Conservation (phyloP, 768 basidiomycete species). For the Agrocybe chaxingu region DNA sequence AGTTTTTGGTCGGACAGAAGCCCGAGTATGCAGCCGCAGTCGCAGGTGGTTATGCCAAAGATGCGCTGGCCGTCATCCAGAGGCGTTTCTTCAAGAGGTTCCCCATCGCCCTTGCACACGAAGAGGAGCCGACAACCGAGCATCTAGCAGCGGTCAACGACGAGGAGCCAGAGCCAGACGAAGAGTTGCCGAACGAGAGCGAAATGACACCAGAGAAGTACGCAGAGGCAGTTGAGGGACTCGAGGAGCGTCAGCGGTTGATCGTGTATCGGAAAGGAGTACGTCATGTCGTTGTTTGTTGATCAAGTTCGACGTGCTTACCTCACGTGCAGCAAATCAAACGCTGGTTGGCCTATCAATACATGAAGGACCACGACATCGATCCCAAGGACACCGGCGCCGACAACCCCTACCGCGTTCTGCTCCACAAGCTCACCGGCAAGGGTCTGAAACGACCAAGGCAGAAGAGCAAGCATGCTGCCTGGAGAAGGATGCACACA, state of each 20-base stretch:
- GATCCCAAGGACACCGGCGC: constrained; percentile 2
- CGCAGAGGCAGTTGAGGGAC: too few relatives aligned
- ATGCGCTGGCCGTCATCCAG: constrained; percentile 5
- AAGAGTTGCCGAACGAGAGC: not conserved
- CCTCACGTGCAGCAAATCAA: constrained; percentile 5
- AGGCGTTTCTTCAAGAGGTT: constrained; percentile 10
- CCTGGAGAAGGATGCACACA: constrained; percentile 2
- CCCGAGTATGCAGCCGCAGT: not conserved
- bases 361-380: constrained; percentile 9
- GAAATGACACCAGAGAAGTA: constrained; percentile 1
- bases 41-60: too few relatives aligned
- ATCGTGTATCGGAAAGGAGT: too few relatives aligned
- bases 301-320: not conserved
- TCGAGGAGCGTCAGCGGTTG: too few relatives aligned
- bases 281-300: too few relatives aligned
- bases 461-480: not conserved
- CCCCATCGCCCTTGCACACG: constrained; percentile 9
- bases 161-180: not conserved
- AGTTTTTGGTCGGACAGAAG: constrained; percentile 2
- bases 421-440: constrained; percentile 10
- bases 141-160: constrained; percentile 2
- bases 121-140: constrained; percentile 7
- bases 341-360: constrained; percentile 14
- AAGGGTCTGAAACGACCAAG: not conserved
- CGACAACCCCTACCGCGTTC: constrained; percentile 2